Base-by-base conservation (phyloP, 2,329 filamentous ascomycete genomes). In the Aureobasidium namibiae region DNA sequence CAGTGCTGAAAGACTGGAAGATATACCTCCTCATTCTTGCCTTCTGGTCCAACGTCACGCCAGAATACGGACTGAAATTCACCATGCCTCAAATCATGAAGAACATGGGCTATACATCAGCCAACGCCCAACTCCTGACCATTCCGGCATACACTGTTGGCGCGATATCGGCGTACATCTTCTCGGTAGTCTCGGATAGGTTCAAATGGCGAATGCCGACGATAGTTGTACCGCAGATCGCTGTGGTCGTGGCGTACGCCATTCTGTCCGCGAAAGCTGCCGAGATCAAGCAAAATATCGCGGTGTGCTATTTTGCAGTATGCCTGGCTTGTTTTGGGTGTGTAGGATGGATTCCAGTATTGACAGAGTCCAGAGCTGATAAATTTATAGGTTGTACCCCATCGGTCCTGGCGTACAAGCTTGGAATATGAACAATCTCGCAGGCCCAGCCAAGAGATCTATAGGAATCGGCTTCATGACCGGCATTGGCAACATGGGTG, bases 21-120 rank as follows among this genome's bases (percentile, higher is more conserved):
- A 95, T 87, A 23, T 92, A 85, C 73, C 75, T 81, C 1, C 87
- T 83, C 13, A 87, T 89, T 71, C 72, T 88, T 42, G 85, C 92
- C 61, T 94, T 91, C 70, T 89, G 90, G 84, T 89, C 66, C 64
- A 80, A 79, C 41, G 82, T 88, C 64, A 86, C 86, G 68, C 80
- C 87, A 0, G 76, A 92, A 4, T 92, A 91, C 69, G 84, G 85
- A 2, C 90, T 91, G 72, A 86, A 82, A 2, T 78, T 92, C 4
- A 92, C 95, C 74, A 74, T 92, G 2, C 90, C 90, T 0, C 88
- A 84, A n/a, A 94, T 95, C 67, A 87, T 95, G 63, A 77, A 78
- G 49, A 75, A 82, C 63, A 65, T 74, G 14, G 80, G 80, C 4
- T 82, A 87, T 72, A 75, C 79, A 10, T 74, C 78, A 0, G 85